Evolutionary conservation across 2,329 filamentous ascomycete species (phyloP), one percentile per base, ranked within the genome.

Genomic region (Diaporthe aspalathi): DNA sequence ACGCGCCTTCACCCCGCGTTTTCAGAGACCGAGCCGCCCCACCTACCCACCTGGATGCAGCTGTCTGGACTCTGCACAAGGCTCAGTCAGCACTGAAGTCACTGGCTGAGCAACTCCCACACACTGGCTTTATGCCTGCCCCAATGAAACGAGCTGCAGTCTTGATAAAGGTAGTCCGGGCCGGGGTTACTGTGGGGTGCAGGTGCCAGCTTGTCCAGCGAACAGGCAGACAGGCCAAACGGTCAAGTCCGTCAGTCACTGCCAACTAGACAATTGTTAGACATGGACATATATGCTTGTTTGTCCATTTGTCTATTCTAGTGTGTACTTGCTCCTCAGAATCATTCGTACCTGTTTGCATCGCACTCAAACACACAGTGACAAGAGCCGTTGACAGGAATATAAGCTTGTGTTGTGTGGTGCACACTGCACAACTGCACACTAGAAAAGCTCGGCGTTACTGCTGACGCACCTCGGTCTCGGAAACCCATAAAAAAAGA

Each of bases 181-280:
- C 60, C 14, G 20, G 45, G n/a, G 50, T 65, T 65, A 22, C 45
- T 50, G 43, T 65, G 43, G 43, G 60, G 45, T 65, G 60, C 45
- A 50, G 60, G 27, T 65, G 60, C n/a, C n/a, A n/a, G n/a, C n/a
- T n/a, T n/a, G n/a, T n/a, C 60, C 60, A 63, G 60, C 60, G 43
- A 35, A 63, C 32, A 32, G 32, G 32, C 32, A 32, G 8, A 63
- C 24, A 24, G 27, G 20, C 38, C 20, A 38, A 45, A 32, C 40
- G 17, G 14, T 17, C 32, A 8, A 29, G 35, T 20, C 50, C 20
- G 20, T 38, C 24, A 27, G 56, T 45, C 24, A 56, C 2, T 22
- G 24, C 2, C 1, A 32, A 16, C 22, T 12, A 20, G n/a, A n/a
- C n/a, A n/a, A n/a, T n/a, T n/a, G n/a, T n/a, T n/a, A n/a, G n/a